These are phyloP conservation scores for Chrysanthemum seticuspe DNA, from an alignment of 129 eudicot species.

Conservation along the genomic window DNA sequence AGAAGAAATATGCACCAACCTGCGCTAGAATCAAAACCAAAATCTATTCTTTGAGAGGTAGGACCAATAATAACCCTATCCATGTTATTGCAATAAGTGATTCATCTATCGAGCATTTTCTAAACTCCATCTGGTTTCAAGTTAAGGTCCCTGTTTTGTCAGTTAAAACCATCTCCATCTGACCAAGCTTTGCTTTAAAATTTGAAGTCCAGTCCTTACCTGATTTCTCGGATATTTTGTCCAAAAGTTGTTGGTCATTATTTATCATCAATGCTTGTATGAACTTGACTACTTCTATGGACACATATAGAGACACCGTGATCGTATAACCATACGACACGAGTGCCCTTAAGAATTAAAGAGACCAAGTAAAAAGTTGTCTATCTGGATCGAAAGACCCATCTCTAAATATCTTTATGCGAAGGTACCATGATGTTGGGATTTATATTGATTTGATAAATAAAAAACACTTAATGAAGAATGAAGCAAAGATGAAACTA, in stretches of 20 bases:
- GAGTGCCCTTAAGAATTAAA: conserved; percentile 53
- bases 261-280: conserved; percentile 54
- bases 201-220: conserved; percentile 34
- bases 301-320: conserved; percentile 47
- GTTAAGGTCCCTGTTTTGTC: conserved; percentile 59
- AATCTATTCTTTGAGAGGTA: conserved; percentile 48
- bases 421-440: conserved; percentile 43
- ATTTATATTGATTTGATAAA: too few relatives aligned
- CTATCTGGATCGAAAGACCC: conserved; percentile 39
- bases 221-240: conserved; percentile 35
- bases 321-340: conserved; percentile 50
- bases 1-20: conserved; percentile 36
- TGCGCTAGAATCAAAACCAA: conserved; percentile 44
- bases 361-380: conserved; percentile 32
- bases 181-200: conserved; percentile 52
- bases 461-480: too few relatives aligned
- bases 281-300: conserved; percentile 34
- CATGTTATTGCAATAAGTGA: conserved; percentile 46
- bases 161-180: conserved; percentile 47
- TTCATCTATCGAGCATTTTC: conserved; percentile 53
- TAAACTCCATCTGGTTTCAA: conserved; percentile 55
- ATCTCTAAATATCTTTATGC: conserved; percentile 20
- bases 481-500: too few relatives aligned
- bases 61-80: conserved; percentile 42
- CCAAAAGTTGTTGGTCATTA: conserved; percentile 43